phyloP scores from a whole-genome alignment of 192 early-diverging fungal genomes.

The Coemansia sp. region DNA sequence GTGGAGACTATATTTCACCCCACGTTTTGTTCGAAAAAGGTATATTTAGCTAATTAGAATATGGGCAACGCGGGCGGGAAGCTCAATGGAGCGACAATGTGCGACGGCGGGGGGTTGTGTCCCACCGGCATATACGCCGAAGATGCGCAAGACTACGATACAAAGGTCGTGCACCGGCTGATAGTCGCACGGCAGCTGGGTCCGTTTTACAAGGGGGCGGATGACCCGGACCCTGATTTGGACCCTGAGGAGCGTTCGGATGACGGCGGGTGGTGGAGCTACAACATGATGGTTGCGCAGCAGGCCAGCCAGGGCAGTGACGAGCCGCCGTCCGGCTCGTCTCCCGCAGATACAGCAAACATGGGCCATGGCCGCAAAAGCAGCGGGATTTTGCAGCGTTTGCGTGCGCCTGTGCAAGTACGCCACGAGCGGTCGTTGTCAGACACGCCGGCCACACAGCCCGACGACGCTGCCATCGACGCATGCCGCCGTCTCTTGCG shows the following conservation, averaged over 20 bases:
- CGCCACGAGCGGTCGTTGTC: conserved; percentile 9
- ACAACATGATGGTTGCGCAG: conserved; percentile 51
- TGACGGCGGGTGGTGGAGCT: conserved; percentile 55
- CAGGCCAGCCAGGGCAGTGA: conserved; percentile 13
- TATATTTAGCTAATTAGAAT: neutral
- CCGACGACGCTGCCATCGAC: conserved; percentile 4
- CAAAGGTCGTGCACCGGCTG: conserved; percentile 65
- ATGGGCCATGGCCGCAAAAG: conserved; percentile 38
- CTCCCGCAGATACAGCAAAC: no score
- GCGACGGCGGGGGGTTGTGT: conserved; percentile 65
- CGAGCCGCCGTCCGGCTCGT: no score
- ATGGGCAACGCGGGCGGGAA: conserved; percentile 55
- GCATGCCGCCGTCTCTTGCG: conserved; percentile 27
- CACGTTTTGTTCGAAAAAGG: no score
- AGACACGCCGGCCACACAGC: neutral
- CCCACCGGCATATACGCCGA: conserved; percentile 70
- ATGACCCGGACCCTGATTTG: conserved; percentile 57
- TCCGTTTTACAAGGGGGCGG: conserved; percentile 85
- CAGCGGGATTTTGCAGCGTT: conserved; percentile 45
- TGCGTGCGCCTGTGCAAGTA: neutral
- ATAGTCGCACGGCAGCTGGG: conserved; percentile 74
- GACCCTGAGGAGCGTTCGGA: neutral
- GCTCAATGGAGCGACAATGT: conserved; percentile 35
- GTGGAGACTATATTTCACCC: no score
- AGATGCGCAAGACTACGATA: conserved; percentile 76